Percentiles rank a stretch among this genome's conserved stretches.
Evolutionary conservation across 2,329 filamentous ascomycete genomes (phyloP).

Genomic region (Pseudohalonectria lignicola): DNA sequence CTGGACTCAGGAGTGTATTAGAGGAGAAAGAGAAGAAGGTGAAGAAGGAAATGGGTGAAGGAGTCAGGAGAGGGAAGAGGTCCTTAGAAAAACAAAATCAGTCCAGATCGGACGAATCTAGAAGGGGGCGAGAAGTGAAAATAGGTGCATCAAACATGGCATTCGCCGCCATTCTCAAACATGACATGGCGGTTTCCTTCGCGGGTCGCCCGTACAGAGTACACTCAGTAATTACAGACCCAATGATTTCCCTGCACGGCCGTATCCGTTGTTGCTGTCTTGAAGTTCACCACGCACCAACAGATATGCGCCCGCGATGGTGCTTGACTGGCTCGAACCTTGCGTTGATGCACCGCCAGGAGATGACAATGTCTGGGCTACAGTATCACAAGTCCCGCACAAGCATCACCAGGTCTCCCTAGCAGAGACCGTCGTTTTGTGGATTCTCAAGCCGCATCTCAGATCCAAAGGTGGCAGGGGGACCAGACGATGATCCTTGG

Average conservation of each 20-base stretch:
- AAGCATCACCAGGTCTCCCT: neutral
- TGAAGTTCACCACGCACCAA: no score
- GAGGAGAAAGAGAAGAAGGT: neutral
- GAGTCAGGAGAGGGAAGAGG: neutral
- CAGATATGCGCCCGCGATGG: no score
- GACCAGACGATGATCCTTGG: neutral
- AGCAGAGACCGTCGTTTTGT: neutral
- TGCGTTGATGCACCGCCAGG: no score
- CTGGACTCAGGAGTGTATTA: no score
- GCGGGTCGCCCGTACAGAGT: no score
- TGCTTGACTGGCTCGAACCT: no score
- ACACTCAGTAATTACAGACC: neutral
- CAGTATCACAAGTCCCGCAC: constrained; percentile 1
- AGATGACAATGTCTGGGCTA: neutral
- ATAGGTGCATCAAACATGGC: no score
- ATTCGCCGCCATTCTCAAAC: no score
- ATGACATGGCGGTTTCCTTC: no score
- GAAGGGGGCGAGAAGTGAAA: no score
- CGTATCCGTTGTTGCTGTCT: neutral
- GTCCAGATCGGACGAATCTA: no score
- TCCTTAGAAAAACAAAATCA: neutral
- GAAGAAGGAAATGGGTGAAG: neutral
- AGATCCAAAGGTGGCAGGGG: neutral
- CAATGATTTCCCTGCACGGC: neutral
- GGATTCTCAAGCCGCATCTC: no score